Conservation (phyloP, 2,329 filamentous ascomycete species). For the Sporothrix brasiliensis region DNA sequence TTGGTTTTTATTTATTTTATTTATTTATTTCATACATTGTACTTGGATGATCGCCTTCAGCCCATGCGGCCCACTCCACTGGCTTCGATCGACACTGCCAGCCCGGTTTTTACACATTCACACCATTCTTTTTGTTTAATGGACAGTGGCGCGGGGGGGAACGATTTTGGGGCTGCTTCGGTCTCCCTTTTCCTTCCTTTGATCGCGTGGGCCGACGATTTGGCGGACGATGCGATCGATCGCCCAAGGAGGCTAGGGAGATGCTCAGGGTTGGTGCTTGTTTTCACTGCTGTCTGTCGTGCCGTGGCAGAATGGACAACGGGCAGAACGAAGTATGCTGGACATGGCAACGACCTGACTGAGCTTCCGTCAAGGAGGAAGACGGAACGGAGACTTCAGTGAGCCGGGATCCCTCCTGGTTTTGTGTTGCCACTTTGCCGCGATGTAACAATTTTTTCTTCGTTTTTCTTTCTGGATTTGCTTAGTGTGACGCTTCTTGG, state of each 20-base stretch:
- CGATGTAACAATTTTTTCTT: too few species aligned
- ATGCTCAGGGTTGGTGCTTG: neutral
- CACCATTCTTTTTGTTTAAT: neutral
- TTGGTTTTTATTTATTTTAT: too few species aligned
- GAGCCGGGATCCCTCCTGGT: neutral
- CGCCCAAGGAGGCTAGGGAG: neutral
- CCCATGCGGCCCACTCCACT: too few species aligned
- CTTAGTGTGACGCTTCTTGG: neutral
- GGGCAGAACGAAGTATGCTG: neutral
- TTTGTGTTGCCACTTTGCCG: constrained; percentile 6
- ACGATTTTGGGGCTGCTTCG: neutral
- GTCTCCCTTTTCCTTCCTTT: neutral
- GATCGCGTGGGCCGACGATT: constrained; percentile 1
- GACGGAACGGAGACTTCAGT: neutral
- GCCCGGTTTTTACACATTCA: constrained; percentile 2
- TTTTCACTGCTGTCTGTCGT: neutral
- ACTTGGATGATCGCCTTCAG: too few species aligned
- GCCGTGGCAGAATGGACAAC: neutral
- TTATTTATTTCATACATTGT: too few species aligned
- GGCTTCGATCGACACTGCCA: constrained; percentile 4
- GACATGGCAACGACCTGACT: too few species aligned
- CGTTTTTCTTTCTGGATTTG: neutral
- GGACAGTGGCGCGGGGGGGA: neutral
- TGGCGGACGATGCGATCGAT: neutral
- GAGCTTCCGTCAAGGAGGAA: neutral